Percentiles rank a stretch among this genome's conserved stretches.
These are phyloP conservation scores for Russula sp. DNA, from an alignment of 768 basidiomycete species.

Conservation along the genomic window DNA sequence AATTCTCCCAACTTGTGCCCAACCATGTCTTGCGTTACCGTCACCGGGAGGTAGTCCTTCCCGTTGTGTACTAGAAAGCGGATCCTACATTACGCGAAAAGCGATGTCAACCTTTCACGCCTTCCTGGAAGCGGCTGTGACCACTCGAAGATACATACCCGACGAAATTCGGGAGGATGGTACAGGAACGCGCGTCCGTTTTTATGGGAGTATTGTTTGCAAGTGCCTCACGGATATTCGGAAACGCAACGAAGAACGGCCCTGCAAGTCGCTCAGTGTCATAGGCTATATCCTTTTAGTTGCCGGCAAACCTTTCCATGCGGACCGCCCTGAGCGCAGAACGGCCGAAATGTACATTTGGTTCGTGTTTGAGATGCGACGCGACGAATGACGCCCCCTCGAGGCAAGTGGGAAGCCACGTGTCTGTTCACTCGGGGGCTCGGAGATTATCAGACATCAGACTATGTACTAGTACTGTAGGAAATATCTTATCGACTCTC, in stretches of 20 bases:
- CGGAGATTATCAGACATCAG: too few relatives aligned
- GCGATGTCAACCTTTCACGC: neutral
- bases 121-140: neutral
- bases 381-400: too few relatives aligned
- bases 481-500: too few relatives aligned
- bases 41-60: slow-evolving; percentile 78
- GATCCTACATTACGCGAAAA: slow-evolving; percentile 40
- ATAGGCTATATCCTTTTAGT: neutral
- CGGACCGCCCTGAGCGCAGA: slow-evolving; percentile 63
- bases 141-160: slow-evolving; percentile 52
- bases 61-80: slow-evolving; percentile 94
- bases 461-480: too few relatives aligned
- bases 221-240: slow-evolving; percentile 74
- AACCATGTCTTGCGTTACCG: slow-evolving; percentile 94
- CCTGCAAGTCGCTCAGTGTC: slow-evolving; percentile 39
- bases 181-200: slow-evolving; percentile 84
- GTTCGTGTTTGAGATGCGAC: neutral
- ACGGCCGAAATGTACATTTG: slow-evolving; percentile 57
- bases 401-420: neutral
- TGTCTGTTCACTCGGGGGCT: too few relatives aligned
- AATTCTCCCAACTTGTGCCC: slow-evolving; percentile 98
- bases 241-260: slow-evolving; percentile 91
- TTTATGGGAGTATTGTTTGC: slow-evolving; percentile 78
- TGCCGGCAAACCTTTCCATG: slow-evolving; percentile 63
- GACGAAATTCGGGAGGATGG: slow-evolving; percentile 92